A percentile compares a stretch with the other conserved stretches of the same genome.
Evolutionary conservation across 176 grass and related monocot species (phyloP).

Genomic region (Echinochloa phyllopogon): DNA sequence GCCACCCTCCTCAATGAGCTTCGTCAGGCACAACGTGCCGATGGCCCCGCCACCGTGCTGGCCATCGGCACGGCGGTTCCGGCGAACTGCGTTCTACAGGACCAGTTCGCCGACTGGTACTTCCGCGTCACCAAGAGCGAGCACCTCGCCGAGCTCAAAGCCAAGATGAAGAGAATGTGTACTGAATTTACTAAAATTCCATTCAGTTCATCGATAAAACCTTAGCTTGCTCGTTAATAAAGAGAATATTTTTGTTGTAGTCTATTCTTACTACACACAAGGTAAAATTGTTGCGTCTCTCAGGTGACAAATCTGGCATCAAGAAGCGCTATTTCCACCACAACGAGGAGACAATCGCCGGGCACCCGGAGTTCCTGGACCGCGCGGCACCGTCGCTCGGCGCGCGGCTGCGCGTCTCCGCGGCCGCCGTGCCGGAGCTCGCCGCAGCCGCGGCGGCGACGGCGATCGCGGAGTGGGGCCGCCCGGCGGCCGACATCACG

Average conservation of each 20-base stretch:
- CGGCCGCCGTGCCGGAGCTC: slow-evolving; percentile 40
- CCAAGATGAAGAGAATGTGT: slow-evolving; percentile 70
- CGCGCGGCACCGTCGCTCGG: slow-evolving; percentile 40
- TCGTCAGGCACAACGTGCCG: slow-evolving; percentile 30
- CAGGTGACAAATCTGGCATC: slow-evolving; percentile 39
- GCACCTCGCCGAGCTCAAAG: slow-evolving; percentile 62
- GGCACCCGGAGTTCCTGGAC: slow-evolving; percentile 32
- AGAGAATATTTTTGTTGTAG: too few relatives aligned
- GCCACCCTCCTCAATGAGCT: neutral
- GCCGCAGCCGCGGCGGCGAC: slow-evolving; percentile 34
- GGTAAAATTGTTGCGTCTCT: neutral
- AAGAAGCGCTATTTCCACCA: slow-evolving; percentile 50
- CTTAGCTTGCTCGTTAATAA: neutral
- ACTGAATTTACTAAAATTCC: neutral
- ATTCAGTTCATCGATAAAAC: neutral
- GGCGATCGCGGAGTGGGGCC: slow-evolving; percentile 63
- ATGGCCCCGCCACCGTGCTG: slow-evolving; percentile 51
- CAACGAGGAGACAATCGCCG: slow-evolving; percentile 18
- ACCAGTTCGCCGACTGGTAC: slow-evolving; percentile 61
- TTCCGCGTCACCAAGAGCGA: slow-evolving; percentile 68
- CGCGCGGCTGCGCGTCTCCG: slow-evolving; percentile 28
- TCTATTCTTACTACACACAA: too few relatives aligned
- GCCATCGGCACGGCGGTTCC: slow-evolving; percentile 62
- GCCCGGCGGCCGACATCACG: slow-evolving; percentile 42
- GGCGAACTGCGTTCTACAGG: slow-evolving; percentile 48